Evolutionary conservation across 78 protist species (phyloP).

Genomic region (Dictyostelium brefeldianum): DNA sequence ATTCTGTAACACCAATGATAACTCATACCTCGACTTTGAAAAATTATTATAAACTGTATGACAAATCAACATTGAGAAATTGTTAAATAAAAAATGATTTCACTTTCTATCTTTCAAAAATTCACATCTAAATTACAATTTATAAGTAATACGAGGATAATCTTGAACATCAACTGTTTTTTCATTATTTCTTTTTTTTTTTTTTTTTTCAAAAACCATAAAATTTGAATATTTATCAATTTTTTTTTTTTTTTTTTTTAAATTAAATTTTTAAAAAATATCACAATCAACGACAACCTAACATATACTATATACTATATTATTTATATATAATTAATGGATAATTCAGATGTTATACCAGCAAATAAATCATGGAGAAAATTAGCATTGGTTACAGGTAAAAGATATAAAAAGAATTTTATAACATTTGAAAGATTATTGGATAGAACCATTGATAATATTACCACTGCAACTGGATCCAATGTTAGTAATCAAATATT

Average conservation of each 20-base stretch:
- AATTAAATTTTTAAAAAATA: too few species aligned
- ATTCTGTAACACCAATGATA: conserved; percentile 26
- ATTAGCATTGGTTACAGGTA: conserved; percentile 43
- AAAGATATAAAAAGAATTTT: conserved; percentile 44
- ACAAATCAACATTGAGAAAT: too few species aligned
- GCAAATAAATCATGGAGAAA: conserved; percentile 70
- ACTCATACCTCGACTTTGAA: conserved; percentile 37
- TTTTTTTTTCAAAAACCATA: too few species aligned
- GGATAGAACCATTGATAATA: conserved; percentile 66
- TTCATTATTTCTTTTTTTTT: too few species aligned
- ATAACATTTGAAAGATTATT: conserved; percentile 20
- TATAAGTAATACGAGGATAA: too few species aligned
- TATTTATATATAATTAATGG: neutral
- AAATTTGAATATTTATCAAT: neutral
- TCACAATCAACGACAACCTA: neutral
- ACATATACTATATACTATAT: too few species aligned
- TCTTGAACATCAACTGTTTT: too few species aligned
- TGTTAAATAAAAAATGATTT: too few species aligned
- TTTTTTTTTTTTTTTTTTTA: neutral
- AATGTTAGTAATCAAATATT: conserved; percentile 58
- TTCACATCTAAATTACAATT: too few species aligned
- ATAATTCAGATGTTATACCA: neutral
- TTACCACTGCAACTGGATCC: conserved; percentile 21
- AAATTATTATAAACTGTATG: conserved; percentile 60
- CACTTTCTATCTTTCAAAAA: too few species aligned